Base-by-base conservation (phyloP, 768 basidiomycete species). In the Suillus alpinus region DNA sequence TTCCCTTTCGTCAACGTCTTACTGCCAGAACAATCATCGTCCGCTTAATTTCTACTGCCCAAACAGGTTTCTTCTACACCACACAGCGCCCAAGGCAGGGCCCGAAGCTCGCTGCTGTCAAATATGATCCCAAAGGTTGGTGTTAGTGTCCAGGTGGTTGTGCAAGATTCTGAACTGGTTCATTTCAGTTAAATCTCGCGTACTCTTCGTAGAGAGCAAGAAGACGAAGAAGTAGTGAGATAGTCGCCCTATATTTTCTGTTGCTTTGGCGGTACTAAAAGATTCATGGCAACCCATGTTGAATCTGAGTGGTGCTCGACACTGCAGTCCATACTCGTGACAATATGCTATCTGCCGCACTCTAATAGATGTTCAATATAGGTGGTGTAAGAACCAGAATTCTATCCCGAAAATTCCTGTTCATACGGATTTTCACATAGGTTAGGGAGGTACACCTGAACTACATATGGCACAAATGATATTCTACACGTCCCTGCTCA, bases 11-110 rank as follows among this genome's bases (percentile, higher is more conserved):
- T 18, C 23, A 40, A 37, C 7, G 34, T 29, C 7, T 55, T 46
- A 60, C 50, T 52, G 20, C 20, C 68, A 94, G 94, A 71, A 93
- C 91, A 2, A 73, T 95, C 58, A 87, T 96, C 59, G 87, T 95
- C 57, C 90, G 92, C 52, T 81, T 96, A 66, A 86, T 95, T 61
- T 95, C 94, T 14, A 93, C 93, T 0, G 94, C 94, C 0, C 88
- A 92, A 74, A 95, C 94, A 1, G 94, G 94, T 12, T 94, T 83
- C 77, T 95, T 95, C 74, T 96, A 95, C 76, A 92, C 92, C 23
- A 90, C 90, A 2, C 83, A 87, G 63, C 83, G 94, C 23, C 76
- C 88, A 44, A 83, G 94, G 12, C 73, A 83, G 68, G 89, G 87
- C 2, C 86, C 91, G n/a, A 89, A 83, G 73, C 76, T 96, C 55